Evolutionary conservation across 441 rosid genomes (phyloP), one percentile per base, ranked within the genome.

Genomic region (Pelargonium australe): DNA sequence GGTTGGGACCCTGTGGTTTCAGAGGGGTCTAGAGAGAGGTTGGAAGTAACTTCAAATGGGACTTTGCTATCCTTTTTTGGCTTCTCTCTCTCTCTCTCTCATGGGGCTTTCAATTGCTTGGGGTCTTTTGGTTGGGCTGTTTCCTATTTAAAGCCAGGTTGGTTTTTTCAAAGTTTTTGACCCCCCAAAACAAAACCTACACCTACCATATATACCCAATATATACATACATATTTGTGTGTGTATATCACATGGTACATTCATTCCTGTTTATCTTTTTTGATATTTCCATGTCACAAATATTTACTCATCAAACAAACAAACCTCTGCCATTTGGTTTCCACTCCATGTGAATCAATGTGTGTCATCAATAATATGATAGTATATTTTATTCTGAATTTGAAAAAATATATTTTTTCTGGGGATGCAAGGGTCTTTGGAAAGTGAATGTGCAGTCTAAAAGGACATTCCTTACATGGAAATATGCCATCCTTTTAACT

Each of bases 401-500:
- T 25, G 31, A 25, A 25, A 2, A 43, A 2, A 43, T 10, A 43
- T 43, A 43, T 10, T 14, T 34, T n/a, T 34, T 16, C 17, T 49
- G 37, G 23, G 11, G 34, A 25, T 44, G 49, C 23, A 14, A 0
- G 62, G 3, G 31, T 25, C 3, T 25, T 25, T 25, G 31, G 31
- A 25, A 25, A 2, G 31, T 25, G 31, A 25, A 25, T 1, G 31
- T 25, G 31, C 31, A 25, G 2, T 25, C 3, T 2, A 25, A 25
- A 25, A 74, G 69, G 77, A 79, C 82, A 75, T 78, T 72, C 82
- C 82, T 72, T 67, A 40, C 72, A 57, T 70, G 69, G 72, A 76
- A 84, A 80, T 58, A 57, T 68, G 69, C 74, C 68, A 63, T 62
- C 78, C 71, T 67, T 68, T 74, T 11, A 64, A 68, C 75, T 73